These are phyloP conservation scores for Coffea canephora DNA, from an alignment of 257 asterid species.

Conservation along the genomic window DNA sequence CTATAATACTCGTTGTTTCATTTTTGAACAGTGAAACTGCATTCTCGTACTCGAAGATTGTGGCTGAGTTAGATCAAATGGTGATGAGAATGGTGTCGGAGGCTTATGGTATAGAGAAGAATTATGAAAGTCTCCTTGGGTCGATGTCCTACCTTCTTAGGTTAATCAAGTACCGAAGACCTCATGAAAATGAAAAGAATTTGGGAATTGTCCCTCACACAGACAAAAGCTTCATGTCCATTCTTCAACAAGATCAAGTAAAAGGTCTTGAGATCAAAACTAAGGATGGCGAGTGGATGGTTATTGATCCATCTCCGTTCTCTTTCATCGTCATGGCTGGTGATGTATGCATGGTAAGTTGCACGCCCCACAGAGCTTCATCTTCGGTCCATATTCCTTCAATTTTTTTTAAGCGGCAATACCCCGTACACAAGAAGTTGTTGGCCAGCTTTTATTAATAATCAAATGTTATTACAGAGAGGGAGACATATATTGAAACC, in stretches of 20 bases:
- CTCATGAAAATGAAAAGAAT: conserved; percentile 37
- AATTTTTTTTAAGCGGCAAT: too few species aligned
- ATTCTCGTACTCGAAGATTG: conserved; percentile 38
- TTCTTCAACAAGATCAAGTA: conserved; percentile 59
- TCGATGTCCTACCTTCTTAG: conserved; percentile 48
- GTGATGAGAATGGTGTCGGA: conserved; percentile 44
- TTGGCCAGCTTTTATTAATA: too few species aligned
- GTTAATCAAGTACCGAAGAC: conserved; percentile 48
- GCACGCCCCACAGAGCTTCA: too few species aligned
- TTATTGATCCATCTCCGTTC: conserved; percentile 48
- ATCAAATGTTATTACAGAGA: too few species aligned
- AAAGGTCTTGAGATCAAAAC: conserved; percentile 64
- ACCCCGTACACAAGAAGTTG: too few species aligned
- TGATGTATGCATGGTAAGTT: conserved; percentile 63
- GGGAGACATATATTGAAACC: too few species aligned
- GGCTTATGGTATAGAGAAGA: conserved; percentile 46
- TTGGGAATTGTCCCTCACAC: conserved; percentile 62
- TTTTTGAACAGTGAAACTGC: conserved; percentile 48
- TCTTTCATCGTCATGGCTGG: conserved; percentile 79
- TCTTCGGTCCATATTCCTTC: too few species aligned
- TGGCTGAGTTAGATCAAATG: conserved; percentile 50
- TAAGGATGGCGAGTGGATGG: conserved; percentile 63
- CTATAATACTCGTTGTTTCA: background rate
- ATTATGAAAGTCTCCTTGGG: conserved; percentile 30
- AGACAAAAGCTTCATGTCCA: conserved; percentile 62